These are phyloP conservation scores for Pseudonectria buxi DNA, from an alignment of 2,329 filamentous ascomycete species.

Conservation along the genomic window DNA sequence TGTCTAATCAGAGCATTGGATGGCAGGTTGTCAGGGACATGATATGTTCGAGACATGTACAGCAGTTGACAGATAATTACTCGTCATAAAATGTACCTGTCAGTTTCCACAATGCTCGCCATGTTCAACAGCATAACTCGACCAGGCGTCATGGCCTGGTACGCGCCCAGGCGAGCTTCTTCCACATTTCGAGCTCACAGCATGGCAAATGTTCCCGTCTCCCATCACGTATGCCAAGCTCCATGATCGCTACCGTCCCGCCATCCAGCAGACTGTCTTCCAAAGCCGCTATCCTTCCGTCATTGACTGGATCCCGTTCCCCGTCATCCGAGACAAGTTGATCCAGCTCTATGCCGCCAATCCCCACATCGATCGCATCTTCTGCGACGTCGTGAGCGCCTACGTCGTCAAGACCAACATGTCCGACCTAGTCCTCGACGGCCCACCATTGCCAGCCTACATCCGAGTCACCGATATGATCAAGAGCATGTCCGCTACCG, in stretches of 20 bases:
- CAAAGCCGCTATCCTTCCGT: constrained; percentile 19
- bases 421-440: constrained; percentile 21
- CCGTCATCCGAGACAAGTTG: constrained; percentile 21
- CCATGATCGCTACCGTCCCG: constrained; percentile 23
- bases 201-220: constrained; percentile 27
- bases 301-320: constrained; percentile 27
- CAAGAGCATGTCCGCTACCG: constrained; percentile 17
- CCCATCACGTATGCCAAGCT: constrained; percentile 19
- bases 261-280: constrained; percentile 14
- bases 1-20: constrained; percentile 16
- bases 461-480: constrained; percentile 25
- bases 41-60: no score
- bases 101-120: constrained; percentile 24
- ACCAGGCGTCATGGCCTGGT: constrained; percentile 29
- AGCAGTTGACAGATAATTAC: no score
- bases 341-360: constrained; percentile 26
- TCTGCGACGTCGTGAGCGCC: constrained; percentile 26
- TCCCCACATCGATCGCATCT: constrained; percentile 25
- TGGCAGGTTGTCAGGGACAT: constrained; percentile 14
- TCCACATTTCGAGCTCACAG: constrained; percentile 27
- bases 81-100: no score
- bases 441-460: constrained; percentile 21
- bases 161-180: constrained; percentile 35
- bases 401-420: constrained; percentile 26
- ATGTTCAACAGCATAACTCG: constrained; percentile 30